Evolutionary conservation across 179 eudicot genomes (phyloP).

Genomic region (Spergularia azorica): DNA sequence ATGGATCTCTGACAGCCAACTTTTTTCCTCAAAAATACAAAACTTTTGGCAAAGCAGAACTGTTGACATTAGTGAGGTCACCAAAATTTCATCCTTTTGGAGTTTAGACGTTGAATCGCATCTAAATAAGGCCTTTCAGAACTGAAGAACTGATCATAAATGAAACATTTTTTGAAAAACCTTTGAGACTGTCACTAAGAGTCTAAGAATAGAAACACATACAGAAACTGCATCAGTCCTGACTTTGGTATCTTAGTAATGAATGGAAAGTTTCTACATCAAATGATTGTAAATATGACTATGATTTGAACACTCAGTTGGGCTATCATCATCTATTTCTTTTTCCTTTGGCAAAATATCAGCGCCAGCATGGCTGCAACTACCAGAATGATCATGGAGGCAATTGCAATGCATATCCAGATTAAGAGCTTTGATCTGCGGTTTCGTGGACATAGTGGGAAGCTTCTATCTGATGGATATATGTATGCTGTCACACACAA

Average conservation of each 20-base stretch:
- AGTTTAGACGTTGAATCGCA: too few relatives aligned
- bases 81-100: too few relatives aligned
- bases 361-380: slow-evolving; percentile 43
- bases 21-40: too few relatives aligned
- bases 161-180: too few relatives aligned
- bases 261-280: slow-evolving; percentile 53
- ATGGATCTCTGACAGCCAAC: too few relatives aligned
- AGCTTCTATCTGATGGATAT: slow-evolving; percentile 37
- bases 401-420: slow-evolving; percentile 45
- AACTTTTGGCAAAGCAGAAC: too few relatives aligned
- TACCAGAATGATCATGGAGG: slow-evolving; percentile 40
- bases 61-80: too few relatives aligned
- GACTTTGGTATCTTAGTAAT: not conserved
- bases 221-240: not conserved
- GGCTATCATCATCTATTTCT: slow-evolving; percentile 18
- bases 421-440: slow-evolving; percentile 33
- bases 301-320: slow-evolving; percentile 25
- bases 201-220: too few relatives aligned
- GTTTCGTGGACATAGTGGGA: slow-evolving; percentile 43
- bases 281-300: slow-evolving; percentile 43
- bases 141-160: too few relatives aligned
- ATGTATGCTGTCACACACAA: slow-evolving; percentile 48
- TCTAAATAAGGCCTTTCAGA: too few relatives aligned
- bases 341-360: slow-evolving; percentile 39
- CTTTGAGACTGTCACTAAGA: too few relatives aligned